A percentile compares a stretch with the other conserved stretches of the same genome.
Conservation (phyloP, 345 rosid species). For the Camelina sativa region DNA sequence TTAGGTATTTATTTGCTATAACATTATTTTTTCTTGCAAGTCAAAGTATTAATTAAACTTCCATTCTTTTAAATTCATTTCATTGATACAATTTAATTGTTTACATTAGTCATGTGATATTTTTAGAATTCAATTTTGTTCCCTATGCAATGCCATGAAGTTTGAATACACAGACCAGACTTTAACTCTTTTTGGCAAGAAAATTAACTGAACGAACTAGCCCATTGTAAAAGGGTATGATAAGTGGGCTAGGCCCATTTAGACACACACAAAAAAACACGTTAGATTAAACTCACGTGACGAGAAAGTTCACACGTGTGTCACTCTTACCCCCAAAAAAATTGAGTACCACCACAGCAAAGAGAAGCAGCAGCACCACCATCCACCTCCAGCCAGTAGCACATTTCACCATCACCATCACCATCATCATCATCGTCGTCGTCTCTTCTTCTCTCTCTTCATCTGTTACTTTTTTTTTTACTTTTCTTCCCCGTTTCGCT, state of each 20-base stretch:
- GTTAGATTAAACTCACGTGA: constrained; percentile 38
- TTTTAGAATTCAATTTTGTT: background rate
- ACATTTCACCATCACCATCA: constrained; percentile 16
- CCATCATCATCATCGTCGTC: background rate
- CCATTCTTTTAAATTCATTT: no score
- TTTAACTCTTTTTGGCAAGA: background rate
- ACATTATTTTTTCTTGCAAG: no score
- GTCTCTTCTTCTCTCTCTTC: background rate
- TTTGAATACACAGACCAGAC: no score
- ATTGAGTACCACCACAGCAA: constrained; percentile 27
- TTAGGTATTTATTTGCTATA: no score
- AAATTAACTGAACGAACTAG: background rate
- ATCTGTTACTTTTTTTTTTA: background rate
- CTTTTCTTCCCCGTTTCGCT: constrained; percentile 16
- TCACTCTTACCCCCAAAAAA: constrained; percentile 15
- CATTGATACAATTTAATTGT: no score
- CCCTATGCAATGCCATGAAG: background rate
- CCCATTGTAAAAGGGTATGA: background rate
- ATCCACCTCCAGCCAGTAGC: background rate
- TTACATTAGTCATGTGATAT: background rate
- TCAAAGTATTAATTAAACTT: background rate
- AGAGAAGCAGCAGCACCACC: background rate
- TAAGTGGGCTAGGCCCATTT: constrained; percentile 30
- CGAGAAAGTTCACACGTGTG: constrained; percentile 35
- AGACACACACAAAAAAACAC: background rate